These are phyloP conservation scores for Russula dissimulans DNA, from an alignment of 768 basidiomycete genomes.

Conservation along the genomic window DNA sequence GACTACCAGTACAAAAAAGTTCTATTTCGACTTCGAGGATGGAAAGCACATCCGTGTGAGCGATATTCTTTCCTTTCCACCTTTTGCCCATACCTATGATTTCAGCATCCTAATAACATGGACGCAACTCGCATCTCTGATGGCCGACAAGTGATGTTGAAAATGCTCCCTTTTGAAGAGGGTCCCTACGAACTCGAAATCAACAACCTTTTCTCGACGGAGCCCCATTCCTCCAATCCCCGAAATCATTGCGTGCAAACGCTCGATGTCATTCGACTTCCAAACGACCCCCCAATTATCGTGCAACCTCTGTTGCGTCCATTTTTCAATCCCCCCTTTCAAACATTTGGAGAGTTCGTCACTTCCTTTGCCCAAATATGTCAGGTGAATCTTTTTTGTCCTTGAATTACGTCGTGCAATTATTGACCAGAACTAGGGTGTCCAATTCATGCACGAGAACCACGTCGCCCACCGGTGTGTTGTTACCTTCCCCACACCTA, in stretches of 20 bases:
- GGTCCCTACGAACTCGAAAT: conserved; percentile 7
- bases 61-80: rapidly evolving
- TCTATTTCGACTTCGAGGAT: background rate
- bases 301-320: conserved; percentile 28
- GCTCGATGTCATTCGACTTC: background rate
- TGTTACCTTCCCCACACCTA: background rate
- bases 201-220: conserved; percentile 7
- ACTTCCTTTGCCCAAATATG: conserved; percentile 28
- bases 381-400: conserved; percentile 23
- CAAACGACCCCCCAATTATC: conserved; percentile 21
- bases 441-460: conserved; percentile 14
- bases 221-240: conserved; percentile 20
- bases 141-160: conserved; percentile 2
- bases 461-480: conserved; percentile 13
- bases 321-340: conserved; percentile 25
- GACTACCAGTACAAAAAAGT: background rate
- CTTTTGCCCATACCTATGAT: background rate
- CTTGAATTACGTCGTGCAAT: background rate
- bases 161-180: background rate
- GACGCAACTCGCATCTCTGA: conserved; percentile 15
- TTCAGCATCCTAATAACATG: background rate
- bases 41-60: background rate
- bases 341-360: conserved; percentile 30
- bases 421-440: background rate
- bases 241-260: conserved; percentile 23